Conservation (phyloP, 2,329 filamentous ascomycete genomes). For the Rachicladosporium sp. region DNA sequence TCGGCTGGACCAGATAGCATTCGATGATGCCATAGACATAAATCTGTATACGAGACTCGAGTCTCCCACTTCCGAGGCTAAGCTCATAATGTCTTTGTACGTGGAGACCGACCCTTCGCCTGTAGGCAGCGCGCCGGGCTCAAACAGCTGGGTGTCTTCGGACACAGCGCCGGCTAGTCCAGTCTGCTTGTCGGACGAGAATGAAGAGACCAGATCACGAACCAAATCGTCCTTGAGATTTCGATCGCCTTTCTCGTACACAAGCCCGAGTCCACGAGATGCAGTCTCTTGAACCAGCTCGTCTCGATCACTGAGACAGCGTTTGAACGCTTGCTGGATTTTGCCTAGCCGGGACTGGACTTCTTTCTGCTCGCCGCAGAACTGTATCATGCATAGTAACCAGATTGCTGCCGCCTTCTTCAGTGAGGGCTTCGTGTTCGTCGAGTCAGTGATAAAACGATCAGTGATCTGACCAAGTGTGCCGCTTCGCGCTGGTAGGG, state of each 20-base stretch:
- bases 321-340: slow-evolving; percentile 78
- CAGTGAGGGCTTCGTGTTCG: slow-evolving; percentile 74
- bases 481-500: slow-evolving; percentile 24
- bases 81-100: slow-evolving; percentile 90
- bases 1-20: slow-evolving; percentile 92
- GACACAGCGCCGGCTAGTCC: slow-evolving; percentile 66
- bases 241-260: slow-evolving; percentile 84
- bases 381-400: slow-evolving; percentile 83
- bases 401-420: slow-evolving; percentile 91
- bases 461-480: slow-evolving; percentile 49
- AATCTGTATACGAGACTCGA: slow-evolving; percentile 95
- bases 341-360: slow-evolving; percentile 64
- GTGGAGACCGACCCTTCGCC: slow-evolving; percentile 86
- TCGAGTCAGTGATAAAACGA: slow-evolving; percentile 65
- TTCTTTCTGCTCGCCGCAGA: slow-evolving; percentile 66
- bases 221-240: slow-evolving; percentile 71
- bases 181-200: slow-evolving; percentile 60
- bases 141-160: slow-evolving; percentile 84
- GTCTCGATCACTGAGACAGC: slow-evolving; percentile 74
- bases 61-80: slow-evolving; percentile 94
- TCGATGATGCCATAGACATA: slow-evolving; percentile 93
- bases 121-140: slow-evolving; percentile 78
- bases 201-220: slow-evolving; percentile 75
- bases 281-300: slow-evolving; percentile 94
- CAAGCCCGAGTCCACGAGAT: slow-evolving; percentile 76